A percentile compares a stretch with the other conserved stretches of the same genome.
Evolutionary conservation across 495 filamentous ascomycete species (phyloP).

Genomic region (Penicillium maclennaniae): DNA sequence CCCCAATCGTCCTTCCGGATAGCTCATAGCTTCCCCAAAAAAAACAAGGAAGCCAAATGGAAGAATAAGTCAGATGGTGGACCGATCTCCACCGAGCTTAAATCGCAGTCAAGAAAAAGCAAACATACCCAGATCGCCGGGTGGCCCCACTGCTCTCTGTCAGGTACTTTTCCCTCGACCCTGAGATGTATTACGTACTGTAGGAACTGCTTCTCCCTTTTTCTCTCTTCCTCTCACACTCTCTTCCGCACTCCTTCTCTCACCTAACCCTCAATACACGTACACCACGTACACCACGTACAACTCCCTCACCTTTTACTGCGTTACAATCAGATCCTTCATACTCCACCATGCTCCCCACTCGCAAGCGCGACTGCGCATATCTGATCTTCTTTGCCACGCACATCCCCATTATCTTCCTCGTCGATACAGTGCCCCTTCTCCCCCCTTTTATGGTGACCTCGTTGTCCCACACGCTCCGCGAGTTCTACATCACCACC

Average conservation of each 20-base stretch:
- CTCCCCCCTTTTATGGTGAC: slow-evolving; percentile 56
- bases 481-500: slow-evolving; percentile 59
- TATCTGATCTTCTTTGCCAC: slow-evolving; percentile 70
- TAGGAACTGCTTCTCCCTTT: too few relatives aligned
- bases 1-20: not conserved
- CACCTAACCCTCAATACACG: not conserved
- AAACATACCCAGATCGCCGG: slow-evolving; percentile 17
- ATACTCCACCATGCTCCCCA: not conserved
- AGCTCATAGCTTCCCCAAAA: too few relatives aligned
- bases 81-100: slow-evolving; percentile 16
- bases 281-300: too few relatives aligned
- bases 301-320: too few relatives aligned
- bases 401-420: slow-evolving; percentile 63
- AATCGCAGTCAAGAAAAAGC: slow-evolving; percentile 17
- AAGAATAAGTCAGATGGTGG: not conserved
- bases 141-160: slow-evolving; percentile 3
- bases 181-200: too few relatives aligned
- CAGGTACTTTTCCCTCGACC: not conserved
- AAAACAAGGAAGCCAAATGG: too few relatives aligned
- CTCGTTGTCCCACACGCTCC: slow-evolving; percentile 46
- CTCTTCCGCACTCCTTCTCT: too few relatives aligned
- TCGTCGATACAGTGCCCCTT: slow-evolving; percentile 62
- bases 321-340: not conserved
- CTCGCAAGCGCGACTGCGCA: slow-evolving; percentile 50
- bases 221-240: too few relatives aligned